These are phyloP conservation scores for Pyrenochaeta sp. DNA, from an alignment of 2,329 filamentous ascomycete species.

Conservation along the genomic window DNA sequence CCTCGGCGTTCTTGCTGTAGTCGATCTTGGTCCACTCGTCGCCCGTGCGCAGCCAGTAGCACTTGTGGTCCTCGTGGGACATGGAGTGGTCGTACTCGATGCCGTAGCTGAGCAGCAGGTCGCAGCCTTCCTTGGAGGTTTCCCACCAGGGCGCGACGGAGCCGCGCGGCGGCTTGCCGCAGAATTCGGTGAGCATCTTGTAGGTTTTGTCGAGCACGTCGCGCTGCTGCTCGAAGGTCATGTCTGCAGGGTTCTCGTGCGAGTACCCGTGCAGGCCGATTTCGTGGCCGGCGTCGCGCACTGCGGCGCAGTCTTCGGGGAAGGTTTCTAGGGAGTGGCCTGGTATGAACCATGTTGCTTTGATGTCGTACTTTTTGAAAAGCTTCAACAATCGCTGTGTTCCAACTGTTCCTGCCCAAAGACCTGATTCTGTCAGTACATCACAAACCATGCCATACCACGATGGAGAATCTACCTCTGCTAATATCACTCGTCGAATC, in stretches of 20 bases:
- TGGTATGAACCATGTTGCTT: constrained; percentile 73
- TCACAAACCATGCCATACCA: not conserved
- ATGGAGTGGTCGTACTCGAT: constrained; percentile 75
- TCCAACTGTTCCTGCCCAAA: constrained; percentile 75
- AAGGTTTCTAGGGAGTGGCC: constrained; percentile 72
- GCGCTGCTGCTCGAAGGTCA: constrained; percentile 77
- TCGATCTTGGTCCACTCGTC: constrained; percentile 74
- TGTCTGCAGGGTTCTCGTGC: constrained; percentile 75
- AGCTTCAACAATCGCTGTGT: constrained; percentile 72
- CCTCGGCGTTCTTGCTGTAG: constrained; percentile 66
- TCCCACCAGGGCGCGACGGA: constrained; percentile 82
- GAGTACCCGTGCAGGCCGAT: constrained; percentile 74
- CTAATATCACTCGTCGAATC: constrained; percentile 76
- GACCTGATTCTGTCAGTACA: constrained; percentile 52
- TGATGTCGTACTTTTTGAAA: constrained; percentile 77
- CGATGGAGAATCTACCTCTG: constrained; percentile 59
- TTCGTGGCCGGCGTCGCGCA: constrained; percentile 71
- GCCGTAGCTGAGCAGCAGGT: constrained; percentile 70
- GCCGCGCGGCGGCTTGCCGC: constrained; percentile 73
- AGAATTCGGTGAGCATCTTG: constrained; percentile 73
- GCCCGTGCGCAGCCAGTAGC: constrained; percentile 69
- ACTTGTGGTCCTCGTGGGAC: constrained; percentile 70
- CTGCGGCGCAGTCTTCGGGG: constrained; percentile 67
- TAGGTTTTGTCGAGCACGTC: constrained; percentile 79
- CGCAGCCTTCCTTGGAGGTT: constrained; percentile 70